These are phyloP conservation scores for Moelleriella libera DNA, from an alignment of 2,329 filamentous ascomycete species.

Conservation along the genomic window DNA sequence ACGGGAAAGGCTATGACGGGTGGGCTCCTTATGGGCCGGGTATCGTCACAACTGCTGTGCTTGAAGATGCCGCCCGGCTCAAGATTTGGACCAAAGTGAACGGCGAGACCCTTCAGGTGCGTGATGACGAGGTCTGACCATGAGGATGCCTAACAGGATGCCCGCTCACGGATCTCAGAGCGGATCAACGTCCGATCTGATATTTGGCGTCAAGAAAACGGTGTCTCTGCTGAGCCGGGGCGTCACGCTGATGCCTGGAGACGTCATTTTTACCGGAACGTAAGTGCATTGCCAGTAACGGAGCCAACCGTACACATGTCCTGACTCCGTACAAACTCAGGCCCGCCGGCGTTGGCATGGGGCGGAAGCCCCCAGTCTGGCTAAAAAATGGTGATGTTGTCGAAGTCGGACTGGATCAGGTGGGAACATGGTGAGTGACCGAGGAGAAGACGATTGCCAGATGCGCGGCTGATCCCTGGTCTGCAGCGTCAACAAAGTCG, in stretches of 20 bases:
- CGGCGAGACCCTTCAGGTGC: conserved; percentile 38
- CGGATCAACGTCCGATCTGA: conserved; percentile 45
- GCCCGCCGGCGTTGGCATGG: conserved; percentile 59
- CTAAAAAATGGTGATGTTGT: conserved; percentile 57
- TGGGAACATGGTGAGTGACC: conserved; percentile 37
- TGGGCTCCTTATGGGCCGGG: conserved; percentile 64
- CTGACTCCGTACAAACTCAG: conserved; percentile 15
- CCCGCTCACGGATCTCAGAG: conserved; percentile 17
- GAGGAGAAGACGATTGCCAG: background rate
- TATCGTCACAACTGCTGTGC: conserved; percentile 44
- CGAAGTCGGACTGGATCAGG: conserved; percentile 51
- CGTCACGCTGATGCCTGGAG: conserved; percentile 47
- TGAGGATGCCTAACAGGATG: background rate
- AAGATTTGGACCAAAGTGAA: conserved; percentile 45
- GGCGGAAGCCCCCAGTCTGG: conserved; percentile 51
- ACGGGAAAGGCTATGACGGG: conserved; percentile 63
- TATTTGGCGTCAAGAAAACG: conserved; percentile 45
- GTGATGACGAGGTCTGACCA: background rate
- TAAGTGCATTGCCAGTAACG: conserved; percentile 15
- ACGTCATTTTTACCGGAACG: conserved; percentile 54
- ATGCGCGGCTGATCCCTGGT: background rate
- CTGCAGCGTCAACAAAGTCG: conserved; percentile 15
- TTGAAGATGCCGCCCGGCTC: conserved; percentile 42
- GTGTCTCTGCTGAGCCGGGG: conserved; percentile 47
- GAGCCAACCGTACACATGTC: background rate